Evolutionary conservation across 2,329 filamentous ascomycete genomes (phyloP), one percentile per base, ranked within the genome.

Genomic region (Cladophialophora immunda): DNA sequence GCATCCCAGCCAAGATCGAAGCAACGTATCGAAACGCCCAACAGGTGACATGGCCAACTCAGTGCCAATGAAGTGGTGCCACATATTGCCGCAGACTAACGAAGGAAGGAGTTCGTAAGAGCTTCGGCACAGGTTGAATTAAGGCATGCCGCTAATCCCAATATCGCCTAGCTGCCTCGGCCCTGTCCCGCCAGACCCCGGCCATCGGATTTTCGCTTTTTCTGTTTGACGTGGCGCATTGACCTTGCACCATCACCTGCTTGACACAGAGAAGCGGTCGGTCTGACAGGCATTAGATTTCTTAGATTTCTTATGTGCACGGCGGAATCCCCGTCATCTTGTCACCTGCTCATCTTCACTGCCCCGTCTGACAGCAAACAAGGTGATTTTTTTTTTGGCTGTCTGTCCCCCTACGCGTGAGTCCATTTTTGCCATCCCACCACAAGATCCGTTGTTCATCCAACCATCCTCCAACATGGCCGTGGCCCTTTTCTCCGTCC

Each of bases 1-100:
- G 58, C 58, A 54, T 53, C 29, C 47, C 41, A 54, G 34, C 38
- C 53, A 57, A 53, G 27, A 50, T 38, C 36, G 50, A 67, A 64
- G 61, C 67, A 64, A 38, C 61, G 61, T 65, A 69, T 64, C 27
- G 36, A 55, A 56, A 36, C 29, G 50, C 13, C 30, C 25, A 19
- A 29, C 59, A 55, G 59, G 34, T 62, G 59, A 56, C 52, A 47
- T 47, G 25, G 19, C 9, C 7, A 47, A 17, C 6, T 29, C 57
- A 55, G 53, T 69, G 36, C 64, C 65, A 69, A 67, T 67, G 41
- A 58, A 41, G 59, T 67, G 61, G 56, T 65, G 68, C 68, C 68
- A 69, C 68, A 62, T 52, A 57, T 30, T 47, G 30, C 54, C 8
- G 36, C 56, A 41, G 13, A 50, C 19, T 29, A 34, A 45, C 30